Evolutionary conservation across 176 grass and related monocot genomes (phyloP).

Genomic region (Hyparrhenia diplandra): DNA sequence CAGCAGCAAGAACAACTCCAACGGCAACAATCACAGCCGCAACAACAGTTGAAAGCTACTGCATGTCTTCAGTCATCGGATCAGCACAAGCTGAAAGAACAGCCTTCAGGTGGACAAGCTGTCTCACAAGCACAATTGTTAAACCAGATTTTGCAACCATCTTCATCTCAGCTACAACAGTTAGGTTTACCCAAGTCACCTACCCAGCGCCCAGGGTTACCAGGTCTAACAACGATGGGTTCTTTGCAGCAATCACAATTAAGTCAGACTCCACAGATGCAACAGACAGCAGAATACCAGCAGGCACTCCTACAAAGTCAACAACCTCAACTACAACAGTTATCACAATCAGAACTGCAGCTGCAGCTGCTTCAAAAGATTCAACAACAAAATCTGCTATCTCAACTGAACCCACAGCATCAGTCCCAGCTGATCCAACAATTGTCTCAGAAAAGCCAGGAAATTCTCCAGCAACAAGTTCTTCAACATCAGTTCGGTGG

Average conservation of each 20-base stretch:
- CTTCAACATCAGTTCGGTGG: conserved; percentile 56
- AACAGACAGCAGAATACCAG: conserved; percentile 73
- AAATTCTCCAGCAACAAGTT: conserved; percentile 65
- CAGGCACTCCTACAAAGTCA: conserved; percentile 74
- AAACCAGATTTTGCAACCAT: conserved; percentile 65
- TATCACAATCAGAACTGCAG: conserved; percentile 78
- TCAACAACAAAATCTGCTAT: conserved; percentile 85
- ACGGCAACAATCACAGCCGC: conserved; percentile 48
- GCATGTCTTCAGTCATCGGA: conserved; percentile 42
- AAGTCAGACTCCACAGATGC: conserved; percentile 48
- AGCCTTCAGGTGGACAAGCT: conserved; percentile 43
- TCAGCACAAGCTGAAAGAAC: conserved; percentile 51
- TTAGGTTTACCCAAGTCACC: conserved; percentile 54
- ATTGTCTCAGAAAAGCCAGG: conserved; percentile 66
- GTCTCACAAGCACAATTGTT: conserved; percentile 47
- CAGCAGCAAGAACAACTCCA: conserved; percentile 63
- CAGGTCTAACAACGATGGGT: conserved; percentile 20
- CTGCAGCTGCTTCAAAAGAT: conserved; percentile 94
- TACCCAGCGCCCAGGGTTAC: conserved; percentile 40
- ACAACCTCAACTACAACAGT: conserved; percentile 68
- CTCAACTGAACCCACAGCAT: conserved; percentile 72
- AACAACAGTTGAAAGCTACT: conserved; percentile 47
- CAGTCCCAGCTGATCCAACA: conserved; percentile 75
- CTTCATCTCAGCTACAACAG: conserved; percentile 69
- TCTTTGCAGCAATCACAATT: conserved; percentile 56